phyloP scores from a whole-genome alignment of 139 green algal genomes.

The Tetradesmus lagerheimii region DNA sequence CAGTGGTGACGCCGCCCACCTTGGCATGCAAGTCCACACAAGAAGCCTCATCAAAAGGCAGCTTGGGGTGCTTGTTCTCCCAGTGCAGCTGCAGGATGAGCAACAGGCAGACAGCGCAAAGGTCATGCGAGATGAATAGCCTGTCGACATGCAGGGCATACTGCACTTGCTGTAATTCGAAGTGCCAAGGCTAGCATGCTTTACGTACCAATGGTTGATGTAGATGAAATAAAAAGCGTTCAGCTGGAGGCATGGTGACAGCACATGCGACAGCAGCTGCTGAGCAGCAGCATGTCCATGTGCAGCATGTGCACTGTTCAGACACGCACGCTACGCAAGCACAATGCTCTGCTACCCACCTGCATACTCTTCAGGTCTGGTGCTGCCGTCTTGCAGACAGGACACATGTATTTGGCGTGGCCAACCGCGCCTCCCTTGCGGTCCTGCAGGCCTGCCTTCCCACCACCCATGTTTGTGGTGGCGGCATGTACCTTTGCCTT shows the following conservation, averaged over 20 bases:
- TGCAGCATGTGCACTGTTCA: background rate
- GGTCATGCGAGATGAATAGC: background rate
- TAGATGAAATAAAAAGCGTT: background rate
- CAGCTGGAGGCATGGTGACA: background rate
- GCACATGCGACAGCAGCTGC: background rate
- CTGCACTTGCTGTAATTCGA: background rate
- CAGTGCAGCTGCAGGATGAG: conserved; percentile 72
- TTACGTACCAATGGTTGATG: too few species aligned
- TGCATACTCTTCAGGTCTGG: conserved; percentile 85
- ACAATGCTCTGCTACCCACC: conserved; percentile 43
- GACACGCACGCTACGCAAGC: background rate
- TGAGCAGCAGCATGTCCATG: background rate
- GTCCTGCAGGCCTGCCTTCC: conserved; percentile 78
- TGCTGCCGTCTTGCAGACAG: conserved; percentile 67
- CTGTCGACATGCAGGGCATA: background rate
- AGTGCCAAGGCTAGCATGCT: too few species aligned
- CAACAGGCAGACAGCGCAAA: background rate
- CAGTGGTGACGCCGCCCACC: conserved; percentile 72
- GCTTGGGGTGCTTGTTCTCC: conserved; percentile 85
- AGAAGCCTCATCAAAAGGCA: conserved; percentile 74
- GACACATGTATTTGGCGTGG: conserved; percentile 86
- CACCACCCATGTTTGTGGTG: conserved; percentile 75
- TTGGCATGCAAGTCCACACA: conserved; percentile 73
- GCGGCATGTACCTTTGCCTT: conserved; percentile 50
- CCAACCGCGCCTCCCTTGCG: conserved; percentile 78